A percentile compares a stretch with the other conserved stretches of the same genome.
Conservation (phyloP, 2,329 filamentous ascomycete genomes). For the Fusarium abutilonis region DNA sequence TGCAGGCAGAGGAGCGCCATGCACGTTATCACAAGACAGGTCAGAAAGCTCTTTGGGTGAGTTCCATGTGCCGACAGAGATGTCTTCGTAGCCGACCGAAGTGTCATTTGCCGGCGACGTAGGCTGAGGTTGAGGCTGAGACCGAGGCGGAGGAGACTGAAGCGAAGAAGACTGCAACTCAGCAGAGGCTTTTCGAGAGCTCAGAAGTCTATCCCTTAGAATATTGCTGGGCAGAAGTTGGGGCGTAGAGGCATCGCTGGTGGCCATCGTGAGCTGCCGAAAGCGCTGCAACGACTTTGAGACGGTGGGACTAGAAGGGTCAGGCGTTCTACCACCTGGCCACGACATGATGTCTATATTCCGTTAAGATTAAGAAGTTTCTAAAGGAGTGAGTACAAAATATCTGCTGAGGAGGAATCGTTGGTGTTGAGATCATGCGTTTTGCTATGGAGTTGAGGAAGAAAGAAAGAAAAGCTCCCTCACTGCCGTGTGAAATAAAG, state of each 20-base stretch:
- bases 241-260: neutral
- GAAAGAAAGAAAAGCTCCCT: neutral
- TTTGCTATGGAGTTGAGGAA: neutral
- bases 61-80: conserved; percentile 14
- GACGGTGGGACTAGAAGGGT: conserved; percentile 5
- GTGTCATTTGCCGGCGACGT: neutral
- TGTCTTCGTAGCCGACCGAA: neutral
- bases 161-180: neutral
- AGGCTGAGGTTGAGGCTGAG: neutral
- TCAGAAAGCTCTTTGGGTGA: conserved; percentile 2
- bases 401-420: neutral
- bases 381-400: neutral
- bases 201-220: conserved; percentile 1
- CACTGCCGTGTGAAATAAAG: neutral
- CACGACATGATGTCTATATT: conserved; percentile 4
- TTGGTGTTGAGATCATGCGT: neutral
- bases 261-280: neutral
- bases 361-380: no score
- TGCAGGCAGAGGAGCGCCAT: conserved; percentile 27
- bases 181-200: neutral
- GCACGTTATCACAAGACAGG: neutral
- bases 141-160: no score
- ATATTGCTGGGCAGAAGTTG: conserved; percentile 10
- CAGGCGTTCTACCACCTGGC: neutral
- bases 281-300: conserved; percentile 12